Conservation (phyloP, 345 rosid species). For the Gossypium turneri region DNA sequence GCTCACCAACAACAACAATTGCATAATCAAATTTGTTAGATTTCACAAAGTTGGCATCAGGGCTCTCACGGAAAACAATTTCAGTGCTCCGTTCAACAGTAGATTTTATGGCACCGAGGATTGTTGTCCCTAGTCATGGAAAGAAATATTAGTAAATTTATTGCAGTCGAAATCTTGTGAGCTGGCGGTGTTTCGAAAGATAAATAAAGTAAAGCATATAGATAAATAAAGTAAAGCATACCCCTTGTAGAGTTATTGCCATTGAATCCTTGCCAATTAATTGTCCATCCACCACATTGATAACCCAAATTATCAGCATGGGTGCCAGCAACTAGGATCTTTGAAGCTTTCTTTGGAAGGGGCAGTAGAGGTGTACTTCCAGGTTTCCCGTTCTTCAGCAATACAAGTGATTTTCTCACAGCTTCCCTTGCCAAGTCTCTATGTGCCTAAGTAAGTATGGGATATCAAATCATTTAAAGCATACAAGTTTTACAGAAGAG, state of each 20-base stretch:
- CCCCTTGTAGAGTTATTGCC: constrained; percentile 76
- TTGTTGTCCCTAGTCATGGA: constrained; percentile 62
- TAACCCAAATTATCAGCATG: constrained; percentile 95
- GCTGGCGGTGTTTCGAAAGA: background rate
- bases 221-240: constrained; percentile 20
- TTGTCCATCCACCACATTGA: constrained; percentile 99
- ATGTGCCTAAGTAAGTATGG: constrained; percentile 52
- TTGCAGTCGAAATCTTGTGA: background rate
- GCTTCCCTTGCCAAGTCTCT: constrained; percentile 95
- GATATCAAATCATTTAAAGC: constrained; percentile 2
- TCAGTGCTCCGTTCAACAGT: constrained; percentile 67
- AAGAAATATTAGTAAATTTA: background rate
- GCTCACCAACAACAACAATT: constrained; percentile 78
- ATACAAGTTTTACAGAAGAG: background rate
- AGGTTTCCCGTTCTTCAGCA: constrained; percentile 77
- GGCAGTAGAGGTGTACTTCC: constrained; percentile 64
- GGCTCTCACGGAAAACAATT: constrained; percentile 58
- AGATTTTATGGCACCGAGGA: constrained; percentile 63
- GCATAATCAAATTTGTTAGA: constrained; percentile 68
- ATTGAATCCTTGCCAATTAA: constrained; percentile 75
- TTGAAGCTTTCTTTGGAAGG: constrained; percentile 66
- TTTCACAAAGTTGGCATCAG: constrained; percentile 61
- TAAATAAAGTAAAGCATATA: constrained; percentile 11
- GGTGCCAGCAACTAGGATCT: constrained; percentile 81
- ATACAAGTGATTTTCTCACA: constrained; percentile 89